Evolutionary conservation across 2,329 filamentous ascomycete genomes (phyloP).

Genomic region (Torrubiella hemipterigena): DNA sequence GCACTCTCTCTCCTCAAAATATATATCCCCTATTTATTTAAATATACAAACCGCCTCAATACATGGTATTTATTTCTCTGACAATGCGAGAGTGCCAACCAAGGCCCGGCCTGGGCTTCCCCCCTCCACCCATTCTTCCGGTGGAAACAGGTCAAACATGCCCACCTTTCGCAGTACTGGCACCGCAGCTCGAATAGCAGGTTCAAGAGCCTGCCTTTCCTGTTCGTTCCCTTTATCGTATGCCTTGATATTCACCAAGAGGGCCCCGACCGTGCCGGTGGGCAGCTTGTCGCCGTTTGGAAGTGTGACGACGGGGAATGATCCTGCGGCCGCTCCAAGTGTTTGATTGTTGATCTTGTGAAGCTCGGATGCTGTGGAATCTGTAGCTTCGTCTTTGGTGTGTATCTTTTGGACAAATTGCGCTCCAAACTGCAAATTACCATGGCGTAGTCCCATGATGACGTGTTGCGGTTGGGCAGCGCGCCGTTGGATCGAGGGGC

Average conservation of each 20-base stretch:
- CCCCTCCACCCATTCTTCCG: constrained; percentile 7
- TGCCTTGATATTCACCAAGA: constrained; percentile 7
- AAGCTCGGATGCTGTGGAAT: too few species aligned
- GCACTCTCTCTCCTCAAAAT: too few species aligned
- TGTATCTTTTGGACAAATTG: too few species aligned
- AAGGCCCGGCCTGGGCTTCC: constrained; percentile 5
- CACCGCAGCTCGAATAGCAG: constrained; percentile 6
- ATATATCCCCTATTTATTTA: too few species aligned
- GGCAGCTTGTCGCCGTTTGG: constrained; percentile 7
- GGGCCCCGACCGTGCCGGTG: constrained; percentile 8
- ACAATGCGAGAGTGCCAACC: constrained; percentile 6
- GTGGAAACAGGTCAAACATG: constrained; percentile 8
- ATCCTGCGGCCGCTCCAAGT: constrained; percentile 3
- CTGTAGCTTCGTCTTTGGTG: too few species aligned
- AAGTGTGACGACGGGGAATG: constrained; percentile 8
- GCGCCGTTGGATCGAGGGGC: too few species aligned
- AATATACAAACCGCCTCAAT: too few species aligned
- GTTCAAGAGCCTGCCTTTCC: constrained; percentile 1
- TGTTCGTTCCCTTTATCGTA: constrained; percentile 5
- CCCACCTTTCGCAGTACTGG: constrained; percentile 7
- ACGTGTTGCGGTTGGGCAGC: too few species aligned
- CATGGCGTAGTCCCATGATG: too few species aligned
- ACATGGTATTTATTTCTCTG: too few species aligned
- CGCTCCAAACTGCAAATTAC: too few species aligned
- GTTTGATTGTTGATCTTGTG: constrained; percentile 9